Conservation (phyloP, 2,329 filamentous ascomycete genomes). For the Fusarium sororula region DNA sequence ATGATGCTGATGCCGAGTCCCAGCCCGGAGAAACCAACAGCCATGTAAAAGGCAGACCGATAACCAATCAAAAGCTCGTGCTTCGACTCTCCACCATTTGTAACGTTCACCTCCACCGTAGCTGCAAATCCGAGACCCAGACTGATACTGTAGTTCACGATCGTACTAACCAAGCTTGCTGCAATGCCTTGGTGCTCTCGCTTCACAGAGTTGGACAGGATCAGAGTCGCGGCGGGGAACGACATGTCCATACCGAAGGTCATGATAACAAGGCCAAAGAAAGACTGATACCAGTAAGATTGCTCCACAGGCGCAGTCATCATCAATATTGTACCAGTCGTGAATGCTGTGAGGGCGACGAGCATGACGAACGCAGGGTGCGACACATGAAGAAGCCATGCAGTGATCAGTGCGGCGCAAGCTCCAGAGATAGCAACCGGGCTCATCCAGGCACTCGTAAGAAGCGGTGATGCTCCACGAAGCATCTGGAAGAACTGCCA, state of each 20-base stretch:
- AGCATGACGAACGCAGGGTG: conserved; percentile 53
- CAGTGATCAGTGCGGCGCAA: conserved; percentile 55
- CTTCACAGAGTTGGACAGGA: conserved; percentile 63
- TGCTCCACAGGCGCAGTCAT: conserved; percentile 62
- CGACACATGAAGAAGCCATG: conserved; percentile 50
- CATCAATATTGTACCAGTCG: conserved; percentile 53
- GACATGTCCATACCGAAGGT: conserved; percentile 72
- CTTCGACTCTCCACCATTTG: conserved; percentile 33
- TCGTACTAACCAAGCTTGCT: conserved; percentile 67
- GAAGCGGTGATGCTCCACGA: conserved; percentile 53
- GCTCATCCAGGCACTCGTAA: conserved; percentile 55
- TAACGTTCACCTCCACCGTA: conserved; percentile 62
- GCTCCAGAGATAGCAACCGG: conserved; percentile 56
- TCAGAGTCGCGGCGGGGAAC: conserved; percentile 69
- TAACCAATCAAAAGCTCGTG: conserved; percentile 19
- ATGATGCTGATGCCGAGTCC: conserved; percentile 18
- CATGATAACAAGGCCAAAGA: conserved; percentile 66
- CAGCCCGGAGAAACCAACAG: conserved; percentile 17
- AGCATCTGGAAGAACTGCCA: conserved; percentile 59
- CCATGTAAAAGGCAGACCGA: conserved; percentile 25
- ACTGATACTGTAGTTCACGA: conserved; percentile 75
- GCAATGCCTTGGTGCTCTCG: conserved; percentile 58
- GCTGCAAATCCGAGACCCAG: conserved; percentile 73
- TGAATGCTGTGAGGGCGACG: conserved; percentile 55
- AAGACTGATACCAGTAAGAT: conserved; percentile 71